phyloP scores from a whole-genome alignment of 2,329 filamentous ascomycete species.

The Fusarium keratoplasticum region DNA sequence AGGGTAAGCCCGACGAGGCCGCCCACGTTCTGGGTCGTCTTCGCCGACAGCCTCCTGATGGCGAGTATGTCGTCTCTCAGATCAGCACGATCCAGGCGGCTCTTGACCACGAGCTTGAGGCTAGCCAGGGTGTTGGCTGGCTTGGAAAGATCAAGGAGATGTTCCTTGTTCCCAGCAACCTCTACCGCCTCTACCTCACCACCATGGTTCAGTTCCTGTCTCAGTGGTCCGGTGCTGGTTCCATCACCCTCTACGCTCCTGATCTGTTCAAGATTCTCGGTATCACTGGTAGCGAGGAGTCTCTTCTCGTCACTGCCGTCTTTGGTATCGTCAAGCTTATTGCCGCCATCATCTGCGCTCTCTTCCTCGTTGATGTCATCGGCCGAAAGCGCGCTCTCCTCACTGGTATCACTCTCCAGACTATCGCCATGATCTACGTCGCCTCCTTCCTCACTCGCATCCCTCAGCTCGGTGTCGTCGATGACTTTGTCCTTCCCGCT shows the following conservation, averaged over 20 bases:
- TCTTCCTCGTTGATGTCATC: conserved; percentile 84
- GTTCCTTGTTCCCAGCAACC: conserved; percentile 74
- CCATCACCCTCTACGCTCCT: conserved; percentile 81
- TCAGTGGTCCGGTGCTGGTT: conserved; percentile 80
- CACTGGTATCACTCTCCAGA: conserved; percentile 70
- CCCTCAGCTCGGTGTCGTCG: conserved; percentile 65
- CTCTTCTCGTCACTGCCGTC: conserved; percentile 78
- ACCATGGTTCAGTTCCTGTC: conserved; percentile 76
- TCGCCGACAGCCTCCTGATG: conserved; percentile 68
- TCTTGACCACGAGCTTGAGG: conserved; percentile 78
- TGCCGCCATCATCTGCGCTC: conserved; percentile 74
- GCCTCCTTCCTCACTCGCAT: conserved; percentile 72
- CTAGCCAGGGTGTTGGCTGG: conserved; percentile 73
- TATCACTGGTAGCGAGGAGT: conserved; percentile 74
- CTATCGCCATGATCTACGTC: conserved; percentile 71
- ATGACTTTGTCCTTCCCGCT: conserved; percentile 59
- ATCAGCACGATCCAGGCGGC: conserved; percentile 73
- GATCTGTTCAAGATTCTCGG: conserved; percentile 80
- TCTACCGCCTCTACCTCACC: conserved; percentile 78
- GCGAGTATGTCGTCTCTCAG: conserved; percentile 72
- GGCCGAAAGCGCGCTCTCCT: conserved; percentile 77
- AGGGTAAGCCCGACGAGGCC: conserved; percentile 69
- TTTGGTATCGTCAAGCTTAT: conserved; percentile 81
- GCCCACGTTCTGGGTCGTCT: conserved; percentile 66
- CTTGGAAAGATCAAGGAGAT: conserved; percentile 76